These are phyloP conservation scores for Grigorovia jiainica DNA, from an alignment of 805 yeast species.

Conservation along the genomic window DNA sequence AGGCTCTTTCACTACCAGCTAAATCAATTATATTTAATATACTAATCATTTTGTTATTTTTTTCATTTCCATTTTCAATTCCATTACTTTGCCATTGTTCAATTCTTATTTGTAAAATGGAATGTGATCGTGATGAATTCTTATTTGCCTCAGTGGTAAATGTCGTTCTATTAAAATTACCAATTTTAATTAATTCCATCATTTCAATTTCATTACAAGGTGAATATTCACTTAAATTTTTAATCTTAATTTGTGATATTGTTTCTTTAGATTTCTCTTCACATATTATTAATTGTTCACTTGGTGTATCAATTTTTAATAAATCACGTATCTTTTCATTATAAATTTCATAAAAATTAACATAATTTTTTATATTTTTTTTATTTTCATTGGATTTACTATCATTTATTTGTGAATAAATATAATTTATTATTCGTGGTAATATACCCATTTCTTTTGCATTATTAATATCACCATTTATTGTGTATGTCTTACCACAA, in stretches of 20 bases:
- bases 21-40: conserved; percentile 81
- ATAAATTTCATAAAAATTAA: conserved; percentile 80
- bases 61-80: not conserved
- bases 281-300: conserved; percentile 47
- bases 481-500: conserved; percentile 93
- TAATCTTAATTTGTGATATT: conserved; percentile 42
- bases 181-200: conserved; percentile 64
- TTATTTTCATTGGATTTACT: not conserved
- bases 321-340: conserved; percentile 83
- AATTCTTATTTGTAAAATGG: conserved; percentile 77
- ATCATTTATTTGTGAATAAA: conserved; percentile 44
- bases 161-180: conserved; percentile 68
- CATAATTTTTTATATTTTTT: no score
- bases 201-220: conserved; percentile 62
- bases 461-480: conserved; percentile 58
- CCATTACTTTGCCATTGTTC: conserved; percentile 30
- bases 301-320: conserved; percentile 43
- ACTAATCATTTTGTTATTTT: conserved; percentile 60
- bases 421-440: conserved; percentile 65
- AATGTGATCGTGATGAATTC: conserved; percentile 87
- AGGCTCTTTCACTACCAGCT: conserved; percentile 94
- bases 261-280: conserved; percentile 49
- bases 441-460: conserved; percentile 60
- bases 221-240: conserved; percentile 55
- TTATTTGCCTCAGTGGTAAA: conserved; percentile 89